Percentiles rank a stretch among this genome's conserved stretches.
These are phyloP conservation scores for Chamaecrista fasciculata DNA, from an alignment of 306 rosid genomes.

Conservation along the genomic window DNA sequence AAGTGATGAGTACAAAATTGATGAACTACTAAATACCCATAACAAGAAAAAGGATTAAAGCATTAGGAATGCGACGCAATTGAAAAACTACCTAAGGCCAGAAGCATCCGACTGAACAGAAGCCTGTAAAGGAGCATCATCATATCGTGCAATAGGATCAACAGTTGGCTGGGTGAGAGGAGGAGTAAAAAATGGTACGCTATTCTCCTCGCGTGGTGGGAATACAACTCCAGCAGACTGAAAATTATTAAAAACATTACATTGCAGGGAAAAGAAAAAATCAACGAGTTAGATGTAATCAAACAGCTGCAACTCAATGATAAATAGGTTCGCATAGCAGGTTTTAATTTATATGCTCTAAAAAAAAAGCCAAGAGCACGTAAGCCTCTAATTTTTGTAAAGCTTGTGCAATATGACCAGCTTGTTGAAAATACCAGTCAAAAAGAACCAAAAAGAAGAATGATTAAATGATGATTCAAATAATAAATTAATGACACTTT, in stretches of 20 bases:
- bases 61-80: neutral
- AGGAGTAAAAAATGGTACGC: constrained; percentile 90
- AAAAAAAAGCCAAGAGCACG: neutral
- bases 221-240: constrained; percentile 93
- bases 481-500: neutral
- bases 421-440: constrained; percentile 18
- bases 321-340: constrained; percentile 13
- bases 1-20: neutral
- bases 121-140: constrained; percentile 79
- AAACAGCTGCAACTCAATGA: constrained; percentile 28
- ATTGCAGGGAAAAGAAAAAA: constrained; percentile 16
- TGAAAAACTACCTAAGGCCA: constrained; percentile 67
- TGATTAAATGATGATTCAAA: neutral
- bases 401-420: constrained; percentile 16
- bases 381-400: constrained; percentile 5
- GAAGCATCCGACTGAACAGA: constrained; percentile 88
- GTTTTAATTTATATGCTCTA: neutral
- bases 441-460: constrained; percentile 2
- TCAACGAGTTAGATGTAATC: neutral
- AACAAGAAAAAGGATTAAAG: constrained; percentile 19
- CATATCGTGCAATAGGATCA: constrained; percentile 46
- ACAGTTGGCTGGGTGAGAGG: constrained; percentile 79
- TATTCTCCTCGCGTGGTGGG: constrained; percentile 78
- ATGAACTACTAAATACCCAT: neutral
- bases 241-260: constrained; percentile 23